Evolutionary conservation across 768 basidiomycete genomes (phyloP).

Genomic region (Postia placenta): DNA sequence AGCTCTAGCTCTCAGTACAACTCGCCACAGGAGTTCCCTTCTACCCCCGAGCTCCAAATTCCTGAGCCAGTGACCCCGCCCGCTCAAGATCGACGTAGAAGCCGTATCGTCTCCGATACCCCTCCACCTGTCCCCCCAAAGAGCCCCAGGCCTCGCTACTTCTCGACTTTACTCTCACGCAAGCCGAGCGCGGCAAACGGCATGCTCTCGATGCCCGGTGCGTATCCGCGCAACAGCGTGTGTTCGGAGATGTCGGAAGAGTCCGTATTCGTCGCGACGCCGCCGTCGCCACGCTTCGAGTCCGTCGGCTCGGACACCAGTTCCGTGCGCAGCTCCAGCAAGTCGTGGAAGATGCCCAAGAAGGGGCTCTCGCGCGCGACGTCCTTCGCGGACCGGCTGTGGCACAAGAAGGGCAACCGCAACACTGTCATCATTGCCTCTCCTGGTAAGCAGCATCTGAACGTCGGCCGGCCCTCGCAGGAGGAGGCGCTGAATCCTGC

Average conservation of each 20-base stretch:
- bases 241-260: conserved; percentile 63
- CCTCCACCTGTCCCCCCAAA: conserved; percentile 14
- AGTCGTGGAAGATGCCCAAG: conserved; percentile 20
- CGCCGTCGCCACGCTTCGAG: conserved; percentile 39
- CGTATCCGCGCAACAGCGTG: conserved; percentile 51
- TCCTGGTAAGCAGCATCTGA: conserved; percentile 6
- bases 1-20: conserved; percentile 2
- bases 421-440: conserved; percentile 11
- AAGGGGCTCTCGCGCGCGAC: conserved; percentile 20
- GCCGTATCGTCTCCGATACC: conserved; percentile 2
- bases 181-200: conserved; percentile 13
- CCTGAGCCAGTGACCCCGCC: neutral
- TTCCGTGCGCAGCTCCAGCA: conserved; percentile 28
- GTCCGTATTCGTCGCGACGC: conserved; percentile 53
- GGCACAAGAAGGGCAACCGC: conserved; percentile 17
- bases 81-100: neutral
- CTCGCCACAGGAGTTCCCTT: conserved; percentile 5
- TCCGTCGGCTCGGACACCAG: conserved; percentile 21
- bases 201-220: conserved; percentile 25
- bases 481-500: neutral
- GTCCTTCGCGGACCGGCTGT: conserved; percentile 20
- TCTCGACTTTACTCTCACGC: conserved; percentile 26
- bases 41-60: conserved; percentile 5
- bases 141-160: conserved; percentile 30
- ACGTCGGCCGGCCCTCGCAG: neutral